Base-by-base conservation (phyloP, 192 early-diverging fungal genomes). In the Coemansia sp. region DNA sequence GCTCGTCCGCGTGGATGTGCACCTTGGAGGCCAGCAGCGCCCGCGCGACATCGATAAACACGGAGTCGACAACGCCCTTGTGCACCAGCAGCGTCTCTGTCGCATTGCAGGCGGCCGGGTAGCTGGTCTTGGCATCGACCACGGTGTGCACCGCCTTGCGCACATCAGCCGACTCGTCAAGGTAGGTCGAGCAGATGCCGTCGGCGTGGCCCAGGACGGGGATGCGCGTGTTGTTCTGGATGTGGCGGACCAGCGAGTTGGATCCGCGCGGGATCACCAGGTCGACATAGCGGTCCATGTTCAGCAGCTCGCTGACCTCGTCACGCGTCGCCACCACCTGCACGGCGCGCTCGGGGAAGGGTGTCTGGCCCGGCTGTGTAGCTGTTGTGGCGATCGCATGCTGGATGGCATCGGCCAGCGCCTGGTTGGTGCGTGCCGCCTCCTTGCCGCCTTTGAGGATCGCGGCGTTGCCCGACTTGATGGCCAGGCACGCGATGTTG, bases 161-260 rank as follows among this genome's bases (percentile, higher is more conserved):
- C n/a, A 83, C 52, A 57, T 95, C 89, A 22, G 92, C 87, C 13
- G 80, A 71, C 45, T 84, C 82, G 68, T 97, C 94, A 24, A 99
- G 60, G 65, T 83, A 99, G 5, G 89, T 83, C 6, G 92, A 86
- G 79, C 97, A 99, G 36, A 99, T 66, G 18, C 97, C 97, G 72
- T 99, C 97, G 25, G 97, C 97, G 59, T 99, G 97, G 36, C 97
- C 97, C 23, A 99, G 80, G n/a, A 99, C 97, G 22, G 97, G 97
- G 53, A 99, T 99, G 43, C 96, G 89, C 13, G 95, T 98, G 63
- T 87, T 86, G 44, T 86, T 87, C 64, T 95, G 90, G 41, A 98
- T 90, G 64, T 92, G 83, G 27, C 86, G 83, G 34, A 99, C 94
- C 38, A 99, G 77, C 40, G 83, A 76, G 55, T 93, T 95, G 45